These are phyloP conservation scores for Alternaria panax DNA, from an alignment of 2,329 filamentous ascomycete genomes.

Conservation along the genomic window DNA sequence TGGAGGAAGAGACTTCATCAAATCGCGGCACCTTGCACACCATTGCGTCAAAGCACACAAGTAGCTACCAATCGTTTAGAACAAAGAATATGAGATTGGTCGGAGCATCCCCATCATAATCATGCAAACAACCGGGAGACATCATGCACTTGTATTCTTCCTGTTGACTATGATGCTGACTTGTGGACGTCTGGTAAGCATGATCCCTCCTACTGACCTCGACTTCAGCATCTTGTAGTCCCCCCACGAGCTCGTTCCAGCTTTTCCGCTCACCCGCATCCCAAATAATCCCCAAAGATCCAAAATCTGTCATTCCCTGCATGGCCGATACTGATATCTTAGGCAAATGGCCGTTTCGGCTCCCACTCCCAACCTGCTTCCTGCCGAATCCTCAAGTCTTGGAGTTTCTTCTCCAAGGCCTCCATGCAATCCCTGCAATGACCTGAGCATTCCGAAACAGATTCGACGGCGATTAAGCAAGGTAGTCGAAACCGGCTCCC, in stretches of 20 bases:
- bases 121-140: background rate
- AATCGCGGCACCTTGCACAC: background rate
- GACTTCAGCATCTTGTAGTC: background rate
- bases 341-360: background rate
- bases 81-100: background rate
- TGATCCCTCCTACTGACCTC: background rate
- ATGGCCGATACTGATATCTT: background rate
- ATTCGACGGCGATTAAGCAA: background rate
- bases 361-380: constrained; percentile 1
- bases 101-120: background rate
- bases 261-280: background rate
- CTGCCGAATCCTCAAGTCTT: background rate
- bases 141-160: background rate
- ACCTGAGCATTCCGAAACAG: background rate
- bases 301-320: background rate
- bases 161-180: background rate
- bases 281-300: background rate
- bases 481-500: background rate
- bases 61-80: background rate
- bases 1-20: background rate
- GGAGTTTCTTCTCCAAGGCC: background rate
- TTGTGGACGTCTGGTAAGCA: background rate
- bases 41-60: background rate
- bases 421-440: background rate
- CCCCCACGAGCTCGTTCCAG: background rate